phyloP scores from a whole-genome alignment of 108 stramenopile species.

The Asterionellopsis glacialis region DNA sequence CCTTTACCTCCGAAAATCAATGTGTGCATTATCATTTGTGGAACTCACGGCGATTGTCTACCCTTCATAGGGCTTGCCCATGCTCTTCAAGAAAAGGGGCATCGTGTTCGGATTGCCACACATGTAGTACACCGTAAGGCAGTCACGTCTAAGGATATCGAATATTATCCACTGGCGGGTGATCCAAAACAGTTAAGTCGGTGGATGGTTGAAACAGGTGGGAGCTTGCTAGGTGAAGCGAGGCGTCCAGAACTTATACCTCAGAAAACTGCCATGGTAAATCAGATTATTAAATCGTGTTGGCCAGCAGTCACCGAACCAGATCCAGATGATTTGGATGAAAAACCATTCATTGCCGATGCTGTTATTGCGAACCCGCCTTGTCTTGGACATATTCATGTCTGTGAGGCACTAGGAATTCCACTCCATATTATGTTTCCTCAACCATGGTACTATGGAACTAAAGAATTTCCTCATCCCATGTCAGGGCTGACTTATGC shows the following conservation, averaged over 20 bases:
- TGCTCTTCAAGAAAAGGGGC: conserved; percentile 41
- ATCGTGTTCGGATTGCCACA: conserved; percentile 61
- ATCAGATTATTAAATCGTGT: conserved; percentile 44
- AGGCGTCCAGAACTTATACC: conserved; percentile 34
- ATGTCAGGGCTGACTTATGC: conserved; percentile 49
- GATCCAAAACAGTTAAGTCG: conserved; percentile 58
- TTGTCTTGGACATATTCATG: conserved; percentile 73
- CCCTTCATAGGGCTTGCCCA: conserved; percentile 55
- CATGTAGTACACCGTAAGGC: conserved; percentile 52
- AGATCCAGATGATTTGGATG: conserved; percentile 46
- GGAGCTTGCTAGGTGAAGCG: conserved; percentile 46
- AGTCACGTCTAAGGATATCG: conserved; percentile 46
- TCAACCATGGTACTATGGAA: conserved; percentile 77
- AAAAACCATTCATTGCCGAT: conserved; percentile 58
- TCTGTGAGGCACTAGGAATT: conserved; percentile 75
- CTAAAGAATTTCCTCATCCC: conserved; percentile 76
- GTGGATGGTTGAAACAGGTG: conserved; percentile 75
- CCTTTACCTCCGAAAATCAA: conserved; percentile 39
- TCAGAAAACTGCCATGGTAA: conserved; percentile 56
- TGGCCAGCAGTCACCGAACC: conserved; percentile 66
- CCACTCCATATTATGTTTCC: conserved; percentile 87
- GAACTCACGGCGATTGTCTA: conserved; percentile 63
- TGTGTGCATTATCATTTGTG: conserved; percentile 58
- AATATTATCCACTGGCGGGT: conserved; percentile 81
- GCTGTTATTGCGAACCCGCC: conserved; percentile 84